Conservation (phyloP, 2,329 filamentous ascomycete genomes). For the Aureobasidium zeae region DNA sequence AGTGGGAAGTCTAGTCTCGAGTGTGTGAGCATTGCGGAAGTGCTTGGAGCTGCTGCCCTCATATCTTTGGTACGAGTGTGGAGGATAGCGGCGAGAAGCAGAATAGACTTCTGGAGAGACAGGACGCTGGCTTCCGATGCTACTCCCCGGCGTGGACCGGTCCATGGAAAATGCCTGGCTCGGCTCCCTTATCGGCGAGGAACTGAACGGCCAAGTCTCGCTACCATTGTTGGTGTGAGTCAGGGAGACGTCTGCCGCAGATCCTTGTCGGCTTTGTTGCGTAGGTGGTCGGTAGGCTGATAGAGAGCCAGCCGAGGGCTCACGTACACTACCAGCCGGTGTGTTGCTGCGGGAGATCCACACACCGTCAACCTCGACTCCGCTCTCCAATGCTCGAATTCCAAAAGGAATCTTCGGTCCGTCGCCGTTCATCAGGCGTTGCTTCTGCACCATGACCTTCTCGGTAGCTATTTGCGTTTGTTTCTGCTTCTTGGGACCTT, state of each 20-base stretch:
- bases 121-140: neutral
- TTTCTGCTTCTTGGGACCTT: conserved; percentile 28
- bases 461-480: conserved; percentile 21
- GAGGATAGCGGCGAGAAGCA: conserved; percentile 24
- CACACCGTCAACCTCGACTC: conserved; percentile 76
- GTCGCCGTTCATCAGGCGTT: conserved; percentile 37
- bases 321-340: conserved; percentile 24
- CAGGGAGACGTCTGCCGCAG: conserved; percentile 1
- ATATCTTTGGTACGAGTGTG: conserved; percentile 31
- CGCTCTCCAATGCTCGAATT: conserved; percentile 72
- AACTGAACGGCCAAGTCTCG: conserved; percentile 12
- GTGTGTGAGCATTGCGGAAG: conserved; percentile 11
- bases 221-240: conserved; percentile 9
- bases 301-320: conserved; percentile 17
- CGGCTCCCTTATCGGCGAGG: conserved; percentile 2
- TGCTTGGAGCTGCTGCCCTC: conserved; percentile 22
- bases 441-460: conserved; percentile 25
- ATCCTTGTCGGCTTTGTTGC: conserved; percentile 12
- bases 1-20: conserved; percentile 7
- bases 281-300: conserved; percentile 16
- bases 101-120: neutral
- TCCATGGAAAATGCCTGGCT: conserved; percentile 8
- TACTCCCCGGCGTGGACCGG: neutral
- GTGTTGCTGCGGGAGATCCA: conserved; percentile 42
- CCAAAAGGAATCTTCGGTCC: conserved; percentile 70